Percentiles rank a stretch among this genome's conserved stretches.
phyloP scores from a whole-genome alignment of 768 basidiomycete species.

The Lactarius hengduanensis region DNA sequence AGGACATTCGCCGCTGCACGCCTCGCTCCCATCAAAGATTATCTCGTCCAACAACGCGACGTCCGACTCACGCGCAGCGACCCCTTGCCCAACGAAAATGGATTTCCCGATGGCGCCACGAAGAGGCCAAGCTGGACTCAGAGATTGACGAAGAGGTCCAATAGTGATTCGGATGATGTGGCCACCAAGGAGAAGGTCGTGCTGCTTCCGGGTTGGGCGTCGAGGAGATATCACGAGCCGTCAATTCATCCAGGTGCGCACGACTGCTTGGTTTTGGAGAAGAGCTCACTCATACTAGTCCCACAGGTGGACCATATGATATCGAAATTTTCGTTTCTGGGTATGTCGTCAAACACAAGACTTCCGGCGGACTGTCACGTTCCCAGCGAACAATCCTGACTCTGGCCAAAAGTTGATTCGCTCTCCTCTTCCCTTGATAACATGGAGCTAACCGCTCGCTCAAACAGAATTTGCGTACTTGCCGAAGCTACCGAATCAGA shows the following conservation, averaged over 20 bases:
- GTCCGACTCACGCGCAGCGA: constrained; percentile 32
- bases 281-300: constrained; percentile 21
- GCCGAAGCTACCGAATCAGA: constrained; percentile 34
- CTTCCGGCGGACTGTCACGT: constrained; percentile 61
- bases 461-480: constrained; percentile 25
- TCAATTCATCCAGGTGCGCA: constrained; percentile 34
- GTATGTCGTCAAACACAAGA: constrained; percentile 61
- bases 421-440: neutral
- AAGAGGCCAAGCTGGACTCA: constrained; percentile 52
- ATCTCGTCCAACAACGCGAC: constrained; percentile 48
- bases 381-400: constrained; percentile 75
- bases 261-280: neutral
- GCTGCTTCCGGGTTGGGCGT: constrained; percentile 84
- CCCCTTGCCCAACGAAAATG: constrained; percentile 29
- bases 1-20: constrained; percentile 35
- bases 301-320: constrained; percentile 55
- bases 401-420: constrained; percentile 65
- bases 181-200: constrained; percentile 46
- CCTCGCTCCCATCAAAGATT: constrained; percentile 46
- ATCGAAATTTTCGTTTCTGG: constrained; percentile 77
- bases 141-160: constrained; percentile 36
- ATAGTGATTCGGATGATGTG: constrained; percentile 29
- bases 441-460: neutral
- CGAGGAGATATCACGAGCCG: constrained; percentile 43
- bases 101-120: constrained; percentile 30